Base-by-base conservation (phyloP, 164 flowering plant genomes). In the Aristolochia californica region DNA sequence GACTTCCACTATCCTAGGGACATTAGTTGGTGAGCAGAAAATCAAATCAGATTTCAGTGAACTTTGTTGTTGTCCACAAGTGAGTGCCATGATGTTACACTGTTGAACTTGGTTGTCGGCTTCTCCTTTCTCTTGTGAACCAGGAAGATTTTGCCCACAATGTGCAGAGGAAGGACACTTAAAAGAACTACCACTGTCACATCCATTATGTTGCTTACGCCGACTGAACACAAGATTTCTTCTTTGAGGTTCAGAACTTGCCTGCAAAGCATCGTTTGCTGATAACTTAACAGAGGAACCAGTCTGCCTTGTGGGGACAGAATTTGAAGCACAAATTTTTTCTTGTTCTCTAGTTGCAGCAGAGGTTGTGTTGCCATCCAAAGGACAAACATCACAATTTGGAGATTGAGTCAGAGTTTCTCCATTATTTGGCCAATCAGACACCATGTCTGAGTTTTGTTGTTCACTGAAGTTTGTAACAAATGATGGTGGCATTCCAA, bases 181-280 rank as follows among this genome's bases (percentile, higher is more conserved):
- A 60, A 61, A 61, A 43, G 79, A 78, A 47, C 68, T n/a, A 57
- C 23, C 55, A 59, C 7, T 34, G 0, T 9, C 10, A 12, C 74
- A 65, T 40, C 57, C 74, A 48, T 54, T 67, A 50, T 43, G 67
- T 40, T 26, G 60, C 60, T 75, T 84, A 68, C 77, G 78, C 66
- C 86, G 70, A 61, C 61, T 72, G 64, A 85, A 89, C 16, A 84
- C 91, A 45, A 67, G 50, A 66, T 65, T 27, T 17, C n/a, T 34
- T 34, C 21, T 60, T 25, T 18, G 69, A 48, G 75, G 80, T n/a
- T 49, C 58, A 48, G 72, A 63, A 60, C 48, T 66, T 61, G 68
- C 72, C 59, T 78, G 64, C 72, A 74, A 67, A 40, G 43, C 59
- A 67, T 70, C 63, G 27, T 50, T 43, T 43, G 66, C 62, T 60